Base-by-base conservation (phyloP, 2,329 filamentous ascomycete species). In the Hyphodiscus sp. region DNA sequence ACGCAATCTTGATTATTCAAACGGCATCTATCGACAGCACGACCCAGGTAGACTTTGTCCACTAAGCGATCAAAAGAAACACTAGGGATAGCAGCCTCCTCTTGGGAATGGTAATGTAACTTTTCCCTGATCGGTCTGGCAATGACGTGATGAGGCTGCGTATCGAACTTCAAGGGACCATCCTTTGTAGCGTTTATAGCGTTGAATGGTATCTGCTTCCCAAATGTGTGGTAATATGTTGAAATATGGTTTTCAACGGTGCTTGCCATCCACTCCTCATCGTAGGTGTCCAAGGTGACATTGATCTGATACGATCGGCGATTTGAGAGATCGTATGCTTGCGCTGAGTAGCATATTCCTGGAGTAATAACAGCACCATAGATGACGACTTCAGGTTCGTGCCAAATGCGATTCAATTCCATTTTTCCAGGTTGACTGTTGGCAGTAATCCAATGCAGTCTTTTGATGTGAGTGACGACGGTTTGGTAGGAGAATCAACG, bases 351-450 rank as follows among this genome's bases (percentile, higher is more conserved):
- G 42, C 49, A 29, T 51, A 51, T 45, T 51, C 49, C 49, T 19
- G 42, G 49, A 45, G 49, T 45, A 42, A 51, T 45, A 23, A 45
- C 20, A 51, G 18, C 20, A 26, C 20, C 13, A 16, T 45, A 51
- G 42, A 45, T 51, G 49, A 45, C 42, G 19, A 51, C 49, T 45
- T 51, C 49, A 30, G 49, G 41, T 16, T 51, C 49, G 41, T 45
- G 49, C 49, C 49, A 45, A 45, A 45, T 44, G 29, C 49, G 41
- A 33, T 45, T 51, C 42, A 33, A 20, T 51, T 51, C 41, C 41
- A 51, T 51, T 20, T 51, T 33, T 45, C 20, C 41, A 26, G 4
- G 8, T 26, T 26, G 23, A 4, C 23, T 3, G 8, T 26, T 26
- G 23, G 23, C 23, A 26, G 23, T n/a, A 26, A 26, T 26, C 23